Percentiles rank a stretch among this genome's conserved stretches.
Evolutionary conservation across 441 rosid genomes (phyloP).

Genomic region (California macrophylla): DNA sequence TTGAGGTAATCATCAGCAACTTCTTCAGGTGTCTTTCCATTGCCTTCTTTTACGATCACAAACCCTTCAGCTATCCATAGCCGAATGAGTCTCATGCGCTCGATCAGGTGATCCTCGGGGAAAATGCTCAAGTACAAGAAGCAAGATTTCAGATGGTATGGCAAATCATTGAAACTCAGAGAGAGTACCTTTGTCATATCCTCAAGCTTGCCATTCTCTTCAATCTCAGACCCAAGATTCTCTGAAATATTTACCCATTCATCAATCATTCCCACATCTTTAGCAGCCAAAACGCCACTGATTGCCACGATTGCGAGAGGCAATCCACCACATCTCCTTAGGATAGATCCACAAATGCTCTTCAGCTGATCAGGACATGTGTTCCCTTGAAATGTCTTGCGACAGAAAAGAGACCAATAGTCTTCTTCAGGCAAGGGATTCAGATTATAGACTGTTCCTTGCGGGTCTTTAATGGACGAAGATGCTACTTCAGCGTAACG

Average conservation of each 20-base stretch:
- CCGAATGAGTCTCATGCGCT: conserved; percentile 15
- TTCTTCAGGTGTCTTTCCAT: conserved; percentile 26
- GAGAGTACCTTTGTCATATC: conserved; percentile 20
- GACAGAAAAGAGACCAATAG: conserved; percentile 28
- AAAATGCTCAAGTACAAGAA: conserved; percentile 26
- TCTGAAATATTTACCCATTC: conserved; percentile 22
- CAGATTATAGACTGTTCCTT: conserved; percentile 21
- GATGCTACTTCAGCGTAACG: conserved; percentile 20
- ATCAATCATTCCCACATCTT: conserved; percentile 18
- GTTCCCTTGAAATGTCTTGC: conserved; percentile 24
- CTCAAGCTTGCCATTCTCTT: conserved; percentile 14
- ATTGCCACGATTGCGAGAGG: conserved; percentile 40
- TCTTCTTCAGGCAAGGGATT: conserved; percentile 22
- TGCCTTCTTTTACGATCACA: conserved; percentile 15
- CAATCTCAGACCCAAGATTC: conserved; percentile 19
- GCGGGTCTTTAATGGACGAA: conserved; percentile 20
- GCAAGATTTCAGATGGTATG: conserved; percentile 23
- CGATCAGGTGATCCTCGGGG: conserved; percentile 19
- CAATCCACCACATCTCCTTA: conserved; percentile 28
- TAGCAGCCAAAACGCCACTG: conserved; percentile 32
- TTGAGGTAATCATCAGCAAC: conserved; percentile 27
- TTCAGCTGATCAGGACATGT: conserved; percentile 28
- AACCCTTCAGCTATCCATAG: conserved; percentile 32
- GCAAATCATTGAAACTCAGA: conserved; percentile 30
- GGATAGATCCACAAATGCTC: conserved; percentile 23